Evolutionary conservation across 495 filamentous ascomycete genomes (phyloP).

Genomic region (Talaromyces liani): DNA sequence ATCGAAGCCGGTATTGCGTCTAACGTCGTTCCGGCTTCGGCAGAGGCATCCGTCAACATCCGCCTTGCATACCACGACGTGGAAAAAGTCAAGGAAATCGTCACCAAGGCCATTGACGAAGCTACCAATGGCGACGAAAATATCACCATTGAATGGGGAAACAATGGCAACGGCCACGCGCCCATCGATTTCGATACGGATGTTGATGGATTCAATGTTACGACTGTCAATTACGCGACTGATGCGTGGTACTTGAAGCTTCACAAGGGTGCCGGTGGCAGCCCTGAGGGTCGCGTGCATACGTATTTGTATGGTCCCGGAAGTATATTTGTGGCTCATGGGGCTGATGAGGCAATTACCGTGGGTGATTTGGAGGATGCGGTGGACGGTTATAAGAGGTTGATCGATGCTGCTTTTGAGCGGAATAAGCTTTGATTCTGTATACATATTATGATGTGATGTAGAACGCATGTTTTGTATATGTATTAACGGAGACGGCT

Average conservation of each 20-base stretch:
- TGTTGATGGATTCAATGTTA: slow-evolving; percentile 72
- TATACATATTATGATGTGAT: not conserved
- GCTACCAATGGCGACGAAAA: slow-evolving; percentile 53
- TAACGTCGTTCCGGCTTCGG: slow-evolving; percentile 77
- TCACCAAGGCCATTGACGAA: slow-evolving; percentile 47
- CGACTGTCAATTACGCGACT: slow-evolving; percentile 85
- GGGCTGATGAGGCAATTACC: slow-evolving; percentile 71
- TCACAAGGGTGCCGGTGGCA: slow-evolving; percentile 11
- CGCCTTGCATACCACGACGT: slow-evolving; percentile 69
- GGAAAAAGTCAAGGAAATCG: slow-evolving; percentile 40
- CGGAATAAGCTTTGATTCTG: slow-evolving; percentile 12
- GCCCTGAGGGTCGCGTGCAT: slow-evolving; percentile 42
- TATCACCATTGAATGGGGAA: slow-evolving; percentile 50
- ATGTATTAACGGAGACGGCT: too few species aligned
- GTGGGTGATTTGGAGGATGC: slow-evolving; percentile 60
- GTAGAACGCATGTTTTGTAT: too few species aligned
- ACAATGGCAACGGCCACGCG: slow-evolving; percentile 50
- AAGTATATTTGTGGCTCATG: slow-evolving; percentile 82
- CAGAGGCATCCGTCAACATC: slow-evolving; percentile 57
- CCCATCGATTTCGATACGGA: slow-evolving; percentile 74
- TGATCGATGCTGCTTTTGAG: slow-evolving; percentile 56
- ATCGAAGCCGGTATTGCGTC: slow-evolving; percentile 76
- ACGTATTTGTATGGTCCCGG: slow-evolving; percentile 87
- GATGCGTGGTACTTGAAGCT: slow-evolving; percentile 72
- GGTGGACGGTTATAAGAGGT: slow-evolving; percentile 61